These are phyloP conservation scores for Podospora conica DNA, from an alignment of 495 filamentous ascomycete species.

Conservation along the genomic window DNA sequence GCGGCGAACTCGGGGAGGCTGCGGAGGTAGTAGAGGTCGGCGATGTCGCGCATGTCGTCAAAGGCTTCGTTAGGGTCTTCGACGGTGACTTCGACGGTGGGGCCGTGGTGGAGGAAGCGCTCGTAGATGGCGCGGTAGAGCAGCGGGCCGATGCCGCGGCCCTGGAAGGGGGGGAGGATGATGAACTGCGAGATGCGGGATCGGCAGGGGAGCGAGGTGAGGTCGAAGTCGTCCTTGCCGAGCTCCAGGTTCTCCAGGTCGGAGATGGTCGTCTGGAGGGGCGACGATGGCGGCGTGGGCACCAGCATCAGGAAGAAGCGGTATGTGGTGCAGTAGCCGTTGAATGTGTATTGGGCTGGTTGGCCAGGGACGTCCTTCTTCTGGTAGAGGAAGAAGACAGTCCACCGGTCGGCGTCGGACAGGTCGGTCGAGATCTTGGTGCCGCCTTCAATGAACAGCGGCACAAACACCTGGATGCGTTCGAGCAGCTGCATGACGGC, in stretches of 20 bases:
- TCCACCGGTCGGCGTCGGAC: constrained; percentile 75
- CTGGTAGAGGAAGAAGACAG: constrained; percentile 75
- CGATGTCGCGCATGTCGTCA: constrained; percentile 78
- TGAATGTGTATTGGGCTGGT: constrained; percentile 58
- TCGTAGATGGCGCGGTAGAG: constrained; percentile 75
- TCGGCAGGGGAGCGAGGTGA: constrained; percentile 52
- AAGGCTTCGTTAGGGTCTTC: constrained; percentile 96
- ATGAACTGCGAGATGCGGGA: constrained; percentile 90
- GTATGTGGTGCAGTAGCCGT: constrained; percentile 84
- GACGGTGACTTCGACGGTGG: constrained; percentile 77
- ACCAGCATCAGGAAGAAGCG: constrained; percentile 60
- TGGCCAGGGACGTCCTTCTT: constrained; percentile 45
- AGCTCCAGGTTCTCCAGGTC: constrained; percentile 22
- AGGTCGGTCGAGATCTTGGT: constrained; percentile 65
- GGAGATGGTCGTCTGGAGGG: constrained; percentile 5
- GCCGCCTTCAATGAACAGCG: constrained; percentile 88
- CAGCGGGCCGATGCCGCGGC: constrained; percentile 66
- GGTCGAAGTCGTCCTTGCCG: constrained; percentile 22
- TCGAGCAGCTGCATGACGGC: constrained; percentile 59
- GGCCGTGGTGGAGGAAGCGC: constrained; percentile 53
- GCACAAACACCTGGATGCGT: constrained; percentile 76
- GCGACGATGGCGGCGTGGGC: constrained; percentile 20
- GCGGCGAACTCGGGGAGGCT: constrained; percentile 44
- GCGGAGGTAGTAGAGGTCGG: constrained; percentile 67
- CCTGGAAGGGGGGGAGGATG: constrained; percentile 82